Base-by-base conservation (phyloP, 805 yeast species). In the Kodamaea laetipori region DNA sequence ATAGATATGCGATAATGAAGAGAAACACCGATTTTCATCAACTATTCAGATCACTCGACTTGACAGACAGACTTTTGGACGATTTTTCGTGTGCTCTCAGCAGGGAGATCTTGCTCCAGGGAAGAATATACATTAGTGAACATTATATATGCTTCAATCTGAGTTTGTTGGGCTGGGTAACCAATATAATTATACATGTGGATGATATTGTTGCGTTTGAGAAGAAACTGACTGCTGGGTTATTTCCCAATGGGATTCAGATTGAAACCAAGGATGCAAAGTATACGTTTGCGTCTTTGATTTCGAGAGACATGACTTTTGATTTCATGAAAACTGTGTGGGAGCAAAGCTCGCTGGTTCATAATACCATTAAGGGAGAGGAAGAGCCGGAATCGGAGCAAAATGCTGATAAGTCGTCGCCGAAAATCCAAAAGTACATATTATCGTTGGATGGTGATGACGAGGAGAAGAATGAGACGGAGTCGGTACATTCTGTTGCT, bases 171-270 rank as follows among this genome's bases (percentile, higher is more conserved):
- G 89, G 89, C 0, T 76, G 83, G 73, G 81, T 80, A 1, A 83
- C 87, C 1, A 76, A 77, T 47, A 56, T 82, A 13, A 57, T 73
- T 3, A 73, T 84, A 4, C 80, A 86, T 2, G 68, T 82, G 41
- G 75, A 70, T 43, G 86, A 84, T 51, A 78, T 84, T 16, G 73
- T 81, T 23, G 80, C 78, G 49, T 71, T 84, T 15, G 84, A 81
- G 48, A 84, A 83, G 59, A 78, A 74, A 57, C 73, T 78, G 11
- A 83, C 89, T 0, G 85, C 82, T 0, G 82, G 80, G 0, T 66
- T 84, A 11, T 81, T 84, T 47, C 89, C 89, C 4, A 84, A 84
- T 55, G 88, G 86, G 0, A 75, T 84, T 48, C 73, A 75, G 34
- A 73, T 84, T 16, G 74, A 78, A 44, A 84, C 90, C 1, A 62